Percentiles rank a stretch among this genome's conserved stretches.
These are phyloP conservation scores for Conringia planisiliqua DNA, from an alignment of 345 rosid species.

Conservation along the genomic window DNA sequence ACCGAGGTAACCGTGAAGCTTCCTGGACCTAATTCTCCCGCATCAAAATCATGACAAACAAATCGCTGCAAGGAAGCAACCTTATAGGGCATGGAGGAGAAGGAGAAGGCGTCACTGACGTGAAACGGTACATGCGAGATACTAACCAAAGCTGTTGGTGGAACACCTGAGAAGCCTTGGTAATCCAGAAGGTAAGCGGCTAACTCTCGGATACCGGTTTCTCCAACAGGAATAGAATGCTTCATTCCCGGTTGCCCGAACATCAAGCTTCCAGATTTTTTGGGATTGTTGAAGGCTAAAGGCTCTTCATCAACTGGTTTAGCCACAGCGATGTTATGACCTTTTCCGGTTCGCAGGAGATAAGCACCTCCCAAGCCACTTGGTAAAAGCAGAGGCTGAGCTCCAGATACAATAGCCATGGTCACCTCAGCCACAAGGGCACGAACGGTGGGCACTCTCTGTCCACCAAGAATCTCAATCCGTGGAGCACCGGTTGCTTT, in stretches of 20 bases:
- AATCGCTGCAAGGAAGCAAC: slow-evolving; percentile 75
- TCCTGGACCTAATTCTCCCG: slow-evolving; percentile 73
- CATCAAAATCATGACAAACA: slow-evolving; percentile 74
- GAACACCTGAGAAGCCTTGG: slow-evolving; percentile 74
- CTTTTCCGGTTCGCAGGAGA: slow-evolving; percentile 46
- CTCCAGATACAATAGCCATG: slow-evolving; percentile 70
- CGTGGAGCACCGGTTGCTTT: slow-evolving; percentile 39
- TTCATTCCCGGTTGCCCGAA: slow-evolving; percentile 71
- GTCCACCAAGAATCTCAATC: slow-evolving; percentile 68
- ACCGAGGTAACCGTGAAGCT: slow-evolving; percentile 68
- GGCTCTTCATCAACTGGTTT: slow-evolving; percentile 89
- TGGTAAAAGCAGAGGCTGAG: slow-evolving; percentile 55
- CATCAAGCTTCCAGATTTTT: slow-evolving; percentile 65
- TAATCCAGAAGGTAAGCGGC: slow-evolving; percentile 82
- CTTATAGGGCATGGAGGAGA: slow-evolving; percentile 45
- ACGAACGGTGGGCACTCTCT: slow-evolving; percentile 45
- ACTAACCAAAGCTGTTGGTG: slow-evolving; percentile 77
- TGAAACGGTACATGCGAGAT: slow-evolving; percentile 56
- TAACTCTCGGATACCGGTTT: slow-evolving; percentile 71
- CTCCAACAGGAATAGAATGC: slow-evolving; percentile 71
- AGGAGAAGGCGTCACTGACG: slow-evolving; percentile 40
- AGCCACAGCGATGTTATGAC: slow-evolving; percentile 64
- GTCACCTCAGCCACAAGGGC: slow-evolving; percentile 82
- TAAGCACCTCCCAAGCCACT: slow-evolving; percentile 83
- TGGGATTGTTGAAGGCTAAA: slow-evolving; percentile 72